A percentile compares a stretch with the other conserved stretches of the same genome.
Conservation (phyloP, 352 stramenopile species). For the Phytophthora kernoviae region DNA sequence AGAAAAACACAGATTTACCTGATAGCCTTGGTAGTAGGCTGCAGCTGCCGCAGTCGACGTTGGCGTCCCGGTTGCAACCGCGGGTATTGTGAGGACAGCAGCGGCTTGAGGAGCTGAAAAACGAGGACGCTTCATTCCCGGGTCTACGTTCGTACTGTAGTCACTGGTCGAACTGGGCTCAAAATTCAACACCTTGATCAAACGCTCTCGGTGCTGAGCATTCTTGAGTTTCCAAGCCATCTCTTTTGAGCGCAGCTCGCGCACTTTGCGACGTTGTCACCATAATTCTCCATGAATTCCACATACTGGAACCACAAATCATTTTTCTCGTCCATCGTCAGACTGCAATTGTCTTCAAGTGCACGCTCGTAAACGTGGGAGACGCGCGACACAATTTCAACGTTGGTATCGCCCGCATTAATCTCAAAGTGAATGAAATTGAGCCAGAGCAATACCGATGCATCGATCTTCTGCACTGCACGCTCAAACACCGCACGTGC, state of each 20-base stretch:
- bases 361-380: conserved; percentile 49
- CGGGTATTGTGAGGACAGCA: conserved; percentile 15
- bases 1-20: conserved; percentile 56
- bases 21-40: conserved; percentile 81
- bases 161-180: conserved; percentile 28
- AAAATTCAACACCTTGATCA: conserved; percentile 60
- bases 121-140: conserved; percentile 59
- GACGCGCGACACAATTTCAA: conserved; percentile 49
- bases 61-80: conserved; percentile 20
- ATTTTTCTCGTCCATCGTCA: conserved; percentile 77
- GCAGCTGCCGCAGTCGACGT: conserved; percentile 32
- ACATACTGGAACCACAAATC: conserved; percentile 83
- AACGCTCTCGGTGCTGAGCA: conserved; percentile 51
- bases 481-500: conserved; percentile 54
- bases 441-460: conserved; percentile 65
- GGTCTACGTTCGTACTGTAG: conserved; percentile 39
- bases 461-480: conserved; percentile 44
- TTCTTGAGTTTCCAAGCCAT: conserved; percentile 77
- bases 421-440: conserved; percentile 77
- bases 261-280: conserved; percentile 44
- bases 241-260: conserved; percentile 55
- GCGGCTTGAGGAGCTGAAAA: conserved; percentile 40
- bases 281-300: conserved; percentile 74
- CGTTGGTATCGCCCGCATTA: conserved; percentile 20
- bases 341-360: conserved; percentile 51